These are phyloP conservation scores for Lycium barbarum DNA, from an alignment of 257 asterid genomes.

Conservation along the genomic window DNA sequence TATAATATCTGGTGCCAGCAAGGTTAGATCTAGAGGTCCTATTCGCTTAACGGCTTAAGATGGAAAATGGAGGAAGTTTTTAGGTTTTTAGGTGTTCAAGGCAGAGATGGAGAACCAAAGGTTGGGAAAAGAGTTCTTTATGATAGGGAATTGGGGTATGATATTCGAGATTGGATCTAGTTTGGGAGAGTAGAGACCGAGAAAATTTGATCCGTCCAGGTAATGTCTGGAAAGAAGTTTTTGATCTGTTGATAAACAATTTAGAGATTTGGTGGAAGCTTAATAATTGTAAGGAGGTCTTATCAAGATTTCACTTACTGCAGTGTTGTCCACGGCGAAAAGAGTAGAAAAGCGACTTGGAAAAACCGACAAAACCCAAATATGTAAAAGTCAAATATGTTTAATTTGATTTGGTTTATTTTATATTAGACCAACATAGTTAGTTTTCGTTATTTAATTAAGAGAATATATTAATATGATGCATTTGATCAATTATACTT, in stretches of 20 bases:
- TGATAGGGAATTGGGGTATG: neutral
- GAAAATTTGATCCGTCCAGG: neutral
- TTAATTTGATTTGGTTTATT: neutral
- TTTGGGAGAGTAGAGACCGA: neutral
- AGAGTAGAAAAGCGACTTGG: neutral
- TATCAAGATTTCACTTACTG: neutral
- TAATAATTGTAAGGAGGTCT: neutral
- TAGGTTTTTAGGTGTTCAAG: neutral
- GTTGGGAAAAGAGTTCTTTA: neutral
- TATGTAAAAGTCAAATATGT: neutral
- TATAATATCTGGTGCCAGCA: neutral
- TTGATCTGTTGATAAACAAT: neutral
- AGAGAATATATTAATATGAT: neutral
- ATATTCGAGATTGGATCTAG: neutral
- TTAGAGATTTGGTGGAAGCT: constrained; percentile 8
- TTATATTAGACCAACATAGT: neutral
- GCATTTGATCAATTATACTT: neutral
- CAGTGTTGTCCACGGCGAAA: neutral
- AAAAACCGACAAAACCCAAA: neutral
- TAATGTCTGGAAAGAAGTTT: neutral
- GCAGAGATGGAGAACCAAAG: neutral
- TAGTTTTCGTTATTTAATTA: neutral
- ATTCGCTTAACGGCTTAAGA: no score
- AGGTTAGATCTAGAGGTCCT: neutral
- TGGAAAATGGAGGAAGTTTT: neutral